phyloP scores from a whole-genome alignment of 495 filamentous ascomycete genomes.

The Podospora didyma region DNA sequence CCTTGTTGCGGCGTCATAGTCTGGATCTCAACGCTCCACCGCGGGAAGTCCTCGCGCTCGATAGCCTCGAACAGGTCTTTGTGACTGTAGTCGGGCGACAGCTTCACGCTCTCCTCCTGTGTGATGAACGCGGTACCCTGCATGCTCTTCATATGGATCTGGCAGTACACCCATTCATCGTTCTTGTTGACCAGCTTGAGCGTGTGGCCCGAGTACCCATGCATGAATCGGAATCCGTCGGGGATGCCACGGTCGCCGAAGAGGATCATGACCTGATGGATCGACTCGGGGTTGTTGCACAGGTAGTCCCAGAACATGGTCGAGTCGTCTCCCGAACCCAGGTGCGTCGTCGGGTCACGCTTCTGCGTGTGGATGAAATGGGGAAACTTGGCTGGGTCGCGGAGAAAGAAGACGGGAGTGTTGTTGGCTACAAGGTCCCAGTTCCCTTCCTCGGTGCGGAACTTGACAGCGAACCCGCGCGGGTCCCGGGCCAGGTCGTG shows the following conservation, averaged over 20 bases:
- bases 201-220: constrained; percentile 68
- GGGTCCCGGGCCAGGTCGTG: constrained; percentile 65
- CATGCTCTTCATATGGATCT: constrained; percentile 65
- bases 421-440: constrained; percentile 73
- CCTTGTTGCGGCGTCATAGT: constrained; percentile 65
- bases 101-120: constrained; percentile 59
- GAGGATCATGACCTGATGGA: constrained; percentile 70
- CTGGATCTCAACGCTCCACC: constrained; percentile 71
- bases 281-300: constrained; percentile 56
- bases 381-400: constrained; percentile 73
- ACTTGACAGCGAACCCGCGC: constrained; percentile 68
- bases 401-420: constrained; percentile 73
- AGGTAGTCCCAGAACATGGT: constrained; percentile 45
- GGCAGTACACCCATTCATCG: constrained; percentile 63
- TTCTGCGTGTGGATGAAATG: constrained; percentile 75
- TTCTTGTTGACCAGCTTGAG: constrained; percentile 62
- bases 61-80: constrained; percentile 72
- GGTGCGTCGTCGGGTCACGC: constrained; percentile 64
- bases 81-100: constrained; percentile 62
- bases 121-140: constrained; percentile 63
- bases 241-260: constrained; percentile 71
- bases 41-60: constrained; percentile 57
- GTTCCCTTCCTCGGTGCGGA: constrained; percentile 79
- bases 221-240: constrained; percentile 64
- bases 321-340: constrained; percentile 35